Base-by-base conservation (phyloP, 2,329 filamentous ascomycete species). In the Chrysoporthe cubensis region DNA sequence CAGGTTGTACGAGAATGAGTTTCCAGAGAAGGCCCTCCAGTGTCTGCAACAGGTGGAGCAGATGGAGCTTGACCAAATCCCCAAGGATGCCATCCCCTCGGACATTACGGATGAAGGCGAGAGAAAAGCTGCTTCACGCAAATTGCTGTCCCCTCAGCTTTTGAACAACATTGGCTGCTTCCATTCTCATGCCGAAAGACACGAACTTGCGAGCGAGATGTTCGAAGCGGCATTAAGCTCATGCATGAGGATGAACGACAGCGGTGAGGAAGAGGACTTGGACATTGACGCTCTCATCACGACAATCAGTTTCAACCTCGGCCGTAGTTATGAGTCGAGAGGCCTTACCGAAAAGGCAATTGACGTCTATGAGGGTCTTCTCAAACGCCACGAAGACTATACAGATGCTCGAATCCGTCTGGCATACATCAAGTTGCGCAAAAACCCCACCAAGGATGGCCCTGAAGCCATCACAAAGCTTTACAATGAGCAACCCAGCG, bases 161-260 rank as follows among this genome's bases (percentile, higher is more conserved):
- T 85, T 99, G 56, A 99, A 98, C 83, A 99, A 99, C 77, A 97
- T 98, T 76, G 96, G 93, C 5, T 97, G 94, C 78, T 98, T 98
- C 80, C 89, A 97, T 73, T 97, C 93, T 72, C 94, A 97, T 76
- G 86, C 89, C 2, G 94, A 97, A 74, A 94, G 93, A 76, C 90
- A 91, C 71, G 88, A 91, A 26, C 84, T 88, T 70, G 94, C 96
- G 32, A 90, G 92, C 72, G 90, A 95, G 62, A 87, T 96, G 80
- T 99, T 98, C 76, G 93, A 99, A 78, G 90, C 92, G n/a, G 96
- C 94, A 0, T 82, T 99, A 65, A 91, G 91, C 71, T 93, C 95
- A 18, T 97, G 94, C 75, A 89, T 96, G 73, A 91, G 91, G 73
- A 90, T 93, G 70, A 88, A 89, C 59, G 90, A 93, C 74, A 90